Conservation (phyloP, 208 protist species). For the Hexamita inflata region DNA sequence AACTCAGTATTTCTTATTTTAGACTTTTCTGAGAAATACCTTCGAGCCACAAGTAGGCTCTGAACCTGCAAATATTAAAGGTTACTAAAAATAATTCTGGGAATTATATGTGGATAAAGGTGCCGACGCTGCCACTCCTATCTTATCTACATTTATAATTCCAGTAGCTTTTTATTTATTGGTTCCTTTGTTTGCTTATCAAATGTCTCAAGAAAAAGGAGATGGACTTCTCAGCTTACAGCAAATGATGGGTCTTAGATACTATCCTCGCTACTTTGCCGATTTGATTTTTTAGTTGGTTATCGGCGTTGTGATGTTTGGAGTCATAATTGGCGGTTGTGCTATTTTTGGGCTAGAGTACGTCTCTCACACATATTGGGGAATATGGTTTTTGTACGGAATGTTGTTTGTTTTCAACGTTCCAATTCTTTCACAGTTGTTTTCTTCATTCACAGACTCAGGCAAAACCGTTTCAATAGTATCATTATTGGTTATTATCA, state of each 20-base stretch:
- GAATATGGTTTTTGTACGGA: background rate
- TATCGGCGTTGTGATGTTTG: too few relatives aligned
- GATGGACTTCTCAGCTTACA: background rate
- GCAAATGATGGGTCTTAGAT: conserved; percentile 10
- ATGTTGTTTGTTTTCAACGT: background rate
- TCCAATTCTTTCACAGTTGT: background rate
- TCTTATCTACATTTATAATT: background rate
- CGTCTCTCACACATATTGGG: too few relatives aligned
- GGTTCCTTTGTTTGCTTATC: background rate
- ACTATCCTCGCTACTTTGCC: background rate
- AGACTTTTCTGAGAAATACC: too few relatives aligned
- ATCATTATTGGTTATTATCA: too few relatives aligned
- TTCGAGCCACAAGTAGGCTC: too few relatives aligned
- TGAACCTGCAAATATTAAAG: too few relatives aligned
- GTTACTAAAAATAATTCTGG: too few relatives aligned
- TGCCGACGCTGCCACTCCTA: background rate
- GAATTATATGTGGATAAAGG: too few relatives aligned
- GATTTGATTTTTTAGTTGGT: conserved; percentile 1
- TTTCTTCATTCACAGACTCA: background rate
- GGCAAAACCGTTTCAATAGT: too few relatives aligned
- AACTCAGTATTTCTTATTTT: too few relatives aligned
- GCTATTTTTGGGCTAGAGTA: too few relatives aligned
- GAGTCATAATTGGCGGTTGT: too few relatives aligned
- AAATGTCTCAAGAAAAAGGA: background rate
- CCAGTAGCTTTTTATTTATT: background rate